Evolutionary conservation across 495 filamentous ascomycete genomes (phyloP).

Genomic region (Diplogelasinospora grovesii): DNA sequence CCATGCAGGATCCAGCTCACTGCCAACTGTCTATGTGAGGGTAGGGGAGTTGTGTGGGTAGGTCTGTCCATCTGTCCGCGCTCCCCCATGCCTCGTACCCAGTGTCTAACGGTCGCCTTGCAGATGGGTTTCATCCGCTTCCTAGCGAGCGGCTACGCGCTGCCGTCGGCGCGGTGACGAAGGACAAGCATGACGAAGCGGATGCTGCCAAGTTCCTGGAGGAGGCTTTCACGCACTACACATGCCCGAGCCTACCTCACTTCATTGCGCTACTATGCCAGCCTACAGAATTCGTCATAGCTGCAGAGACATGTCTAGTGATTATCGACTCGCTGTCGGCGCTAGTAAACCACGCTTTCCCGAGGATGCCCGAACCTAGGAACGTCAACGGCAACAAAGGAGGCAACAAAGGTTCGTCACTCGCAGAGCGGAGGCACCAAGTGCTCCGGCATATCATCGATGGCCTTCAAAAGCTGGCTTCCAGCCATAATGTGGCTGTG

Average conservation of each 20-base stretch:
- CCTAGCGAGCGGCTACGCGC: constrained; percentile 20
- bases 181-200: constrained; percentile 4
- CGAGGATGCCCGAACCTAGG: constrained; percentile 28
- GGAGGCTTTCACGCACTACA: constrained; percentile 23
- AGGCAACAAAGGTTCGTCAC: constrained; percentile 18
- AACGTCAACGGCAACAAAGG: constrained; percentile 13
- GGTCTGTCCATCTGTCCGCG: constrained; percentile 47
- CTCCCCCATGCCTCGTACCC: constrained; percentile 1
- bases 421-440: constrained; percentile 33
- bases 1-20: constrained; percentile 57
- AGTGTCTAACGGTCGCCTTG: constrained; percentile 6
- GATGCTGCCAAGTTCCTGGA: constrained; percentile 1
- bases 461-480: constrained; percentile 59
- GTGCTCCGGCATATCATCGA: constrained; percentile 40
- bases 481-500: constrained; percentile 58
- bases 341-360: constrained; percentile 68
- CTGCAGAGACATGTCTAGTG: constrained; percentile 53
- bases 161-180: constrained; percentile 5
- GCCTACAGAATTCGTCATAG: constrained; percentile 53
- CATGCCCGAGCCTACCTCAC: constrained; percentile 60
- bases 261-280: constrained; percentile 65
- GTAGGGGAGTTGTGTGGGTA: constrained; percentile 73
- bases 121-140: constrained; percentile 31
- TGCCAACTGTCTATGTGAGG: constrained; percentile 54
- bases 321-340: constrained; percentile 72